Percentiles rank a stretch among this genome's conserved stretches.
Evolutionary conservation across 352 stramenopile species (phyloP).

Genomic region (Phytophthora cactorum): DNA sequence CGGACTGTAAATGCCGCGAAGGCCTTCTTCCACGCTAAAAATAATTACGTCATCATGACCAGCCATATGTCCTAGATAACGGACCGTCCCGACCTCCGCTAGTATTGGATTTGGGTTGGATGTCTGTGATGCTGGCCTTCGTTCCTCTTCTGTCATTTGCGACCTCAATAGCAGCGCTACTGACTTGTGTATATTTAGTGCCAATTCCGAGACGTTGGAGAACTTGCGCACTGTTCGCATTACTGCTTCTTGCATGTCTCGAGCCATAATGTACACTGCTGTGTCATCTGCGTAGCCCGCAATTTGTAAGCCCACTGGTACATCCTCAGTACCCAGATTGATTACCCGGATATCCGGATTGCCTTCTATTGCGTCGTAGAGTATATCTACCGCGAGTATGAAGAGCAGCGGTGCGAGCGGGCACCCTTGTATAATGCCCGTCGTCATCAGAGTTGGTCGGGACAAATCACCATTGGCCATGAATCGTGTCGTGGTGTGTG

Average conservation of each 20-base stretch:
- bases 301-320: background rate
- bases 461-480: slow-evolving; percentile 9
- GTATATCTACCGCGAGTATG: slow-evolving; percentile 2
- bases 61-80: no score
- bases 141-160: no score
- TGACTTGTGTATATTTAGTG: background rate
- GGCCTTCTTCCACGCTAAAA: background rate
- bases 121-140: no score
- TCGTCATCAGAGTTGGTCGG: background rate
- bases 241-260: background rate
- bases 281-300: slow-evolving; percentile 17
- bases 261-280: background rate
- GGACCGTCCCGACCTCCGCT: no score
- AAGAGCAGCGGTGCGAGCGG: slow-evolving; percentile 7
- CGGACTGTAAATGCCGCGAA: background rate
- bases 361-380: background rate
- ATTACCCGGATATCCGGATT: background rate
- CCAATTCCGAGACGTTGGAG: background rate
- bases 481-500: background rate
- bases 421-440: slow-evolving; percentile 4
- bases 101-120: no score
- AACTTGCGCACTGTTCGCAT: background rate
- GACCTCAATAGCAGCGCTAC: background rate
- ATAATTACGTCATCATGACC: no score
- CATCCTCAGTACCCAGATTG: background rate